phyloP scores from a whole-genome alignment of 352 stramenopile genomes.

The Globisporangium cystogenes region DNA sequence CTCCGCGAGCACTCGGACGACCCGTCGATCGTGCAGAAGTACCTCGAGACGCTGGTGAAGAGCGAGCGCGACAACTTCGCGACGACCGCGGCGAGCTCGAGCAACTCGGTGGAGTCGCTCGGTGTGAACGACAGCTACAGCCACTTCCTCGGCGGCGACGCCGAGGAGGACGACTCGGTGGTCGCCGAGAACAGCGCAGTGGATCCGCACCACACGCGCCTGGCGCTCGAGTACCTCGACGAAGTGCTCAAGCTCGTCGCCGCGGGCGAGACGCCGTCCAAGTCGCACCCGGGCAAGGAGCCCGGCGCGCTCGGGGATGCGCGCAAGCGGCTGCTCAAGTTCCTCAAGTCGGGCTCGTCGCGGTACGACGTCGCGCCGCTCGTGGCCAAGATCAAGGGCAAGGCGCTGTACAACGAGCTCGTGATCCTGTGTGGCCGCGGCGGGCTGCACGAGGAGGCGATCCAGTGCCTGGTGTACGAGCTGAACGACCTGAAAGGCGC shows the following conservation, averaged over 20 bases:
- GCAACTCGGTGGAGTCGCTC: slow-evolving; percentile 17
- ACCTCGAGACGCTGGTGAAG: slow-evolving; percentile 80
- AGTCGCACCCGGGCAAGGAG: slow-evolving; percentile 78
- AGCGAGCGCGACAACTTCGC: slow-evolving; percentile 25
- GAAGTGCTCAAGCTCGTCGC: slow-evolving; percentile 75
- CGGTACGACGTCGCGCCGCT: slow-evolving; percentile 71
- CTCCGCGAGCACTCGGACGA: slow-evolving; percentile 73
- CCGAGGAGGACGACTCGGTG: slow-evolving; percentile 43
- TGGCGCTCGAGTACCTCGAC: slow-evolving; percentile 84
- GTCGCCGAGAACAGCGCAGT: slow-evolving; percentile 22
- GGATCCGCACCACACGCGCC: slow-evolving; percentile 75
- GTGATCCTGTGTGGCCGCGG: slow-evolving; percentile 81
- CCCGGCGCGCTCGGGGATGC: slow-evolving; percentile 61
- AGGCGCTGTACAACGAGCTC: slow-evolving; percentile 78
- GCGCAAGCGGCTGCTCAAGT: slow-evolving; percentile 75
- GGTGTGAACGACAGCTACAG: slow-evolving; percentile 80
- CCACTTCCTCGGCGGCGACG: slow-evolving; percentile 66
- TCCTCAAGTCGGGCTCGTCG: slow-evolving; percentile 70
- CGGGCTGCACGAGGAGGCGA: slow-evolving; percentile 70
- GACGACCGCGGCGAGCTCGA: slow-evolving; percentile 4
- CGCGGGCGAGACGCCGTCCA: slow-evolving; percentile 67
- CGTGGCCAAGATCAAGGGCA: slow-evolving; percentile 71
- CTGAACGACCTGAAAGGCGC: slow-evolving; percentile 76
- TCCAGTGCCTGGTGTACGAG: slow-evolving; percentile 70
- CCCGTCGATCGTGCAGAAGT: slow-evolving; percentile 67